These are phyloP conservation scores for Corinectria fuckeliana DNA, from an alignment of 2,329 filamentous ascomycete genomes.

Conservation along the genomic window DNA sequence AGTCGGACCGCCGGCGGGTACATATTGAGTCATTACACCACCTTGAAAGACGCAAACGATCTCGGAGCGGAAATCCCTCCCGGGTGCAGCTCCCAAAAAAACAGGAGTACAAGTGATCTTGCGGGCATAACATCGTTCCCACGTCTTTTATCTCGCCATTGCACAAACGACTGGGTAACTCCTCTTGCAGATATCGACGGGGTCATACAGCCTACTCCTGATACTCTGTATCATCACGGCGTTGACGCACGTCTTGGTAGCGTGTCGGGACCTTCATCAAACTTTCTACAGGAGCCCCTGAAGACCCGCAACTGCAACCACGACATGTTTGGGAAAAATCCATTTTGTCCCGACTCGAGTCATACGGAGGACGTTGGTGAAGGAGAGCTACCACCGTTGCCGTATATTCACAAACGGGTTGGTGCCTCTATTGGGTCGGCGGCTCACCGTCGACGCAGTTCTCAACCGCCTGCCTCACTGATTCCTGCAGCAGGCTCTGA, in stretches of 20 bases:
- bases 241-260: constrained; percentile 41
- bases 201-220: background rate
- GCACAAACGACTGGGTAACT: constrained; percentile 43
- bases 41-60: constrained; percentile 24
- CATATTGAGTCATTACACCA: constrained; percentile 31
- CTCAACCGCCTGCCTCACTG: constrained; percentile 17
- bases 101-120: constrained; percentile 25
- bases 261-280: constrained; percentile 4
- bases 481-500: constrained; percentile 13
- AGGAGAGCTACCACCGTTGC: background rate
- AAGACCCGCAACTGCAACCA: constrained; percentile 21
- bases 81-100: constrained; percentile 22
- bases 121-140: constrained; percentile 46
- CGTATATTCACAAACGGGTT: constrained; percentile 24
- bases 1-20: constrained; percentile 25
- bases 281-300: constrained; percentile 17
- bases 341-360: constrained; percentile 24
- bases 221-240: constrained; percentile 38
- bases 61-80: constrained; percentile 29
- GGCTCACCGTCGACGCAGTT: constrained; percentile 37
- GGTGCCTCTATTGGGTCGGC: constrained; percentile 35
- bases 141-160: constrained; percentile 40
- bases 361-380: constrained; percentile 5
- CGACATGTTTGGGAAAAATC: constrained; percentile 32
- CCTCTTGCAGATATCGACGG: constrained; percentile 31